Conservation (phyloP, 1,284 basidiomycete species). For the Ustilago esculenta region DNA sequence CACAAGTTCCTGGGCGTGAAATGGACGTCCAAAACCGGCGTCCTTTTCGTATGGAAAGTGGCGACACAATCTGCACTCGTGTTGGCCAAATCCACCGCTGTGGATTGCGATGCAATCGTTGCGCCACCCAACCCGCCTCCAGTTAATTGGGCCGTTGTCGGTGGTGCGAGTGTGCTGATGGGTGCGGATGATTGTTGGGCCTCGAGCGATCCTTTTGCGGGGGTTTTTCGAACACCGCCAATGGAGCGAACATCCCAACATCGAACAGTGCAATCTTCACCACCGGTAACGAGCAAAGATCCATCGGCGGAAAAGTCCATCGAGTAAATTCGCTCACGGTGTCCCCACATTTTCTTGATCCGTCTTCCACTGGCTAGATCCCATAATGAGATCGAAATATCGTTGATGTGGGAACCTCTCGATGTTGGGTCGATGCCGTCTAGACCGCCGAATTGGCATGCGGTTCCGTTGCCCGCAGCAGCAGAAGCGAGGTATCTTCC, state of each 20-base stretch:
- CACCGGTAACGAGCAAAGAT: conserved; percentile 84
- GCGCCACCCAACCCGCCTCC: conserved; percentile 9
- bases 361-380: conserved; percentile 90
- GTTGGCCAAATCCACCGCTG: conserved; percentile 18
- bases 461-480: conserved; percentile 46
- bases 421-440: conserved; percentile 23
- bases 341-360: conserved; percentile 97
- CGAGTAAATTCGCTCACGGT: conserved; percentile 86
- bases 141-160: conserved; percentile 2
- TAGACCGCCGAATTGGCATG: conserved; percentile 35
- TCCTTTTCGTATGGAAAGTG: conserved; percentile 93
- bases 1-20: conserved; percentile 95
- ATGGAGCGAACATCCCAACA: conserved; percentile 93
- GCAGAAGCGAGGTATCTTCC: conserved; percentile 92
- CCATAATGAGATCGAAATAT: conserved; percentile 93
- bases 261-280: conserved; percentile 91
- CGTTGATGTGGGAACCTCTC: conserved; percentile 71
- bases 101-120: conserved; percentile 3
- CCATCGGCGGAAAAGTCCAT: conserved; percentile 92
- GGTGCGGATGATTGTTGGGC: conserved; percentile 25
- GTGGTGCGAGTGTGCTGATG: no score
- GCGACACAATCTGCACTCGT: conserved; percentile 78
- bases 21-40: conserved; percentile 88
- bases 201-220: conserved; percentile 25
- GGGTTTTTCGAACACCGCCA: conserved; percentile 68